phyloP scores from a whole-genome alignment of 108 stramenopile species.

The Cafeteria roenbergensis region DNA sequence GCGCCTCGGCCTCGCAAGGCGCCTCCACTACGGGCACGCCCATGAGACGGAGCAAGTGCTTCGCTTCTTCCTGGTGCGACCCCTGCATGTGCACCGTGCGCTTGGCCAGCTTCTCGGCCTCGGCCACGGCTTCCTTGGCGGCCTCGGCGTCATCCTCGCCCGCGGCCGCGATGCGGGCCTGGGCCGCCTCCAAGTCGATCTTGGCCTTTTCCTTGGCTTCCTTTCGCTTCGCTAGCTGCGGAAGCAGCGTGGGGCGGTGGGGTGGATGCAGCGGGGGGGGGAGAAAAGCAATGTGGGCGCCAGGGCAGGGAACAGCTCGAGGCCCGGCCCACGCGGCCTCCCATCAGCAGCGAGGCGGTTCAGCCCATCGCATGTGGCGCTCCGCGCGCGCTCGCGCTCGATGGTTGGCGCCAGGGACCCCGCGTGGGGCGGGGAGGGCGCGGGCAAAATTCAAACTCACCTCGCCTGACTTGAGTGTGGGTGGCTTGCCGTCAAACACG shows the following conservation, averaged over 20 bases:
- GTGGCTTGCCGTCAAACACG: slow-evolving; percentile 96
- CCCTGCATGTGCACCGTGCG: slow-evolving; percentile 8
- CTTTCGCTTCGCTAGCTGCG: slow-evolving; percentile 79
- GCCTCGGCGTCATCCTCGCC: slow-evolving; percentile 69
- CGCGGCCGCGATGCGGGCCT: slow-evolving; percentile 65
- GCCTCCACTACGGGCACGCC: slow-evolving; percentile 83
- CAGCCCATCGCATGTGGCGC: too few relatives aligned
- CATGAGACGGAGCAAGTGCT: slow-evolving; percentile 70
- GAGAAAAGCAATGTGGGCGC: too few relatives aligned
- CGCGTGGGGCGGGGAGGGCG: neutral
- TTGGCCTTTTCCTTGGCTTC: slow-evolving; percentile 74
- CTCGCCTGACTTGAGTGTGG: slow-evolving; percentile 80
- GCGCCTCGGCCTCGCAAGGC: slow-evolving; percentile 95
- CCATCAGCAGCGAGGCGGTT: too few relatives aligned
- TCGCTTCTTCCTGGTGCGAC: slow-evolving; percentile 44
- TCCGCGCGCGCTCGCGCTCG: too few relatives aligned
- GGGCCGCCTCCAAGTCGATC: slow-evolving; percentile 47
- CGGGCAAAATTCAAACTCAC: neutral
- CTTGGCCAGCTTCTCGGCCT: slow-evolving; percentile 67
- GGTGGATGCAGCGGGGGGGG: too few relatives aligned
- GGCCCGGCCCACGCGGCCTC: too few relatives aligned
- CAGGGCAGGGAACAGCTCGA: too few relatives aligned
- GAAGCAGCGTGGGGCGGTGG: too few relatives aligned
- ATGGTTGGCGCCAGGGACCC: too few relatives aligned
- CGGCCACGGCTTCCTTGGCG: slow-evolving; percentile 66